A percentile compares a stretch with the other conserved stretches of the same genome.
Conservation (phyloP, 129 eudicot genomes). For the Cynara cardunculus region DNA sequence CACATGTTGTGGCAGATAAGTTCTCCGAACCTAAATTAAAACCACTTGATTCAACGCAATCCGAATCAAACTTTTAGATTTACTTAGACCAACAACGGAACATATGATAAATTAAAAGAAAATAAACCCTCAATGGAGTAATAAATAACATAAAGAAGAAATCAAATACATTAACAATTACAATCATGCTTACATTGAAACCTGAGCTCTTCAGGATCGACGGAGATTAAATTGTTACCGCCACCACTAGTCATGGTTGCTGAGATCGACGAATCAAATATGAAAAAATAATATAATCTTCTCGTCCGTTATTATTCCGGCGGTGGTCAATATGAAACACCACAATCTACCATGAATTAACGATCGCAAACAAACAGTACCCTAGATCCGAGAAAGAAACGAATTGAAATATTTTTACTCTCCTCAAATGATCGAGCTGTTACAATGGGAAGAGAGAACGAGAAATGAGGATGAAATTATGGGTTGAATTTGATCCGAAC, state of each 20-base stretch:
- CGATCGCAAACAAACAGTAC: conserved; percentile 1
- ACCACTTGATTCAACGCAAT: background rate
- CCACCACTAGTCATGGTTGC: conserved; percentile 40
- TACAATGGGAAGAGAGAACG: background rate
- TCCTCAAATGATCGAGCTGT: conserved; percentile 1
- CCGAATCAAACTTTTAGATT: background rate
- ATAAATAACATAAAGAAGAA: background rate
- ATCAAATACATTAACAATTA: background rate
- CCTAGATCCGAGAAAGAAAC: conserved; percentile 14
- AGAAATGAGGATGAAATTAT: conserved; percentile 34
- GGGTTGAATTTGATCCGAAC: conserved; percentile 26
- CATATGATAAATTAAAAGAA: background rate
- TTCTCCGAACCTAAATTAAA: background rate
- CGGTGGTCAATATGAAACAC: conserved; percentile 7
- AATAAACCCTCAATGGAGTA: background rate
- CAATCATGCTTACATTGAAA: conserved; percentile 54
- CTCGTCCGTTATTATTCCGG: conserved; percentile 13
- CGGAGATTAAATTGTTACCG: conserved; percentile 55
- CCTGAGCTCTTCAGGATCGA: conserved; percentile 76
- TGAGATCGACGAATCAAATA: conserved; percentile 6
- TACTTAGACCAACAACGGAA: background rate
- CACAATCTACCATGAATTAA: conserved; percentile 7
- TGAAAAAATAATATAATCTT: background rate
- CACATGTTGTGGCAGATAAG: background rate
- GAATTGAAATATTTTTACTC: conserved; percentile 14